Conservation (phyloP, 2,329 filamentous ascomycete species). For the Fusarium sp. region DNA sequence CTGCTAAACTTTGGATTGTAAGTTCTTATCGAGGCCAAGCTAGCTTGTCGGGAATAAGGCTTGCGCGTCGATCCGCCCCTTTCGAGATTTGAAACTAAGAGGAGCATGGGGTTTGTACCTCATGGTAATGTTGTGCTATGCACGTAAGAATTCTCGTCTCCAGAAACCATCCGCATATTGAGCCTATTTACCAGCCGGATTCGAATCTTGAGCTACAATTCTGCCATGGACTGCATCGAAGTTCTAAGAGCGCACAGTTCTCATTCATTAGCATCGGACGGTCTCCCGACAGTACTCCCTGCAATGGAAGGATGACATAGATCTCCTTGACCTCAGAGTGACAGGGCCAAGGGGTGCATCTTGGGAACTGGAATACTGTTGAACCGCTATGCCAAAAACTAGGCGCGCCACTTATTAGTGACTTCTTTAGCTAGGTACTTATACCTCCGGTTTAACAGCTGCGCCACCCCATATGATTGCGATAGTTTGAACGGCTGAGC, state of each 20-base stretch:
- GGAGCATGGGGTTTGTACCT: neutral
- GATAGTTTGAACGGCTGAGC: neutral
- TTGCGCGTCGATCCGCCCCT: slow-evolving; percentile 24
- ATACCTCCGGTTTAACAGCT: no score
- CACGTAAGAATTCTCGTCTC: neutral
- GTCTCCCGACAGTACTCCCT: neutral
- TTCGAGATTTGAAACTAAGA: slow-evolving; percentile 17
- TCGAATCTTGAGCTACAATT: neutral
- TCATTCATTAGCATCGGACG: neutral
- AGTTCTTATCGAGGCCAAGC: neutral
- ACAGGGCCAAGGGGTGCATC: neutral
- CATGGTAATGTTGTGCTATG: neutral
- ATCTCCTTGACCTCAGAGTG: neutral
- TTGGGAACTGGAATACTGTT: neutral
- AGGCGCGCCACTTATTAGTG: no score
- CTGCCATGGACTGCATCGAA: neutral
- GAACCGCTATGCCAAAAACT: no score
- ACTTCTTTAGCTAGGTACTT: no score
- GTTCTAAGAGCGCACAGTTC: neutral
- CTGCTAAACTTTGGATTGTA: neutral
- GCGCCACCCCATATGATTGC: neutral
- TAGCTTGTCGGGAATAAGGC: slow-evolving; percentile 30
- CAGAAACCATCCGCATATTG: neutral
- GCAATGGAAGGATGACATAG: neutral
- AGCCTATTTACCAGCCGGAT: neutral